phyloP scores from a whole-genome alignment of 2,329 filamentous ascomycete genomes.

The Elsinoe australis region DNA sequence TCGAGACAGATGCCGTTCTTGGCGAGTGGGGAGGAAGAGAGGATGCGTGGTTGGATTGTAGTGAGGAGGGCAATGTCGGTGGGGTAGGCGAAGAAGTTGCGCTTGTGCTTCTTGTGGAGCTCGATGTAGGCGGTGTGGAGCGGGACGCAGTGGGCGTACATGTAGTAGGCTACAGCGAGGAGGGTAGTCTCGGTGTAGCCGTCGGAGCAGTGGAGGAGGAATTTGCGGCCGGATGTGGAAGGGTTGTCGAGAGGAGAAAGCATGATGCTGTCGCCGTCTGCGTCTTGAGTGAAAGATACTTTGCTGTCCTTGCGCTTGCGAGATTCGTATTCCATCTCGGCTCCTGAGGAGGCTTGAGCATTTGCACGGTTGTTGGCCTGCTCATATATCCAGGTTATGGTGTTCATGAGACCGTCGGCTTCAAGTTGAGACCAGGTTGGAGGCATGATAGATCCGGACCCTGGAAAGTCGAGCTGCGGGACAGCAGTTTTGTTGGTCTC shows the following conservation, averaged over 20 bases:
- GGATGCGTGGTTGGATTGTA: conserved; percentile 64
- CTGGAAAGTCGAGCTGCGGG: conserved; percentile 72
- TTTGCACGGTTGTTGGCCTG: conserved; percentile 54
- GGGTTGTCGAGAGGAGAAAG: conserved; percentile 25
- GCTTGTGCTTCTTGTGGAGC: conserved; percentile 68
- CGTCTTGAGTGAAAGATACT: conserved; percentile 34
- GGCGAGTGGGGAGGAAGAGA: conserved; percentile 61
- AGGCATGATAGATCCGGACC: conserved; percentile 84
- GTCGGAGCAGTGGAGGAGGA: conserved; percentile 88
- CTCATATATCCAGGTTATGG: conserved; percentile 83
- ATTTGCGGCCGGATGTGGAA: conserved; percentile 48
- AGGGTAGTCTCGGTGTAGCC: conserved; percentile 94
- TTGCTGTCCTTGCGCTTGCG: conserved; percentile 38
- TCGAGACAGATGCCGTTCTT: conserved; percentile 3
- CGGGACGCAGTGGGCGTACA: conserved; percentile 76
- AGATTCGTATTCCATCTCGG: conserved; percentile 14
- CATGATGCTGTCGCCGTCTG: conserved; percentile 53
- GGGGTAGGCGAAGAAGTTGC: conserved; percentile 95
- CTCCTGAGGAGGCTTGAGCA: conserved; percentile 31
- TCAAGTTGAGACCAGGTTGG: conserved; percentile 77
- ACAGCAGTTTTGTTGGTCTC: conserved; percentile 40
- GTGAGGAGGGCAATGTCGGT: conserved; percentile 80
- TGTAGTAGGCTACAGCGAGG: conserved; percentile 82
- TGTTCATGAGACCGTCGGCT: conserved; percentile 75
- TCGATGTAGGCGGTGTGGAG: conserved; percentile 81